Percentiles rank a stretch among this genome's conserved stretches.
phyloP scores from a whole-genome alignment of 805 yeast species.

The Spathaspora hagerdaliae region DNA sequence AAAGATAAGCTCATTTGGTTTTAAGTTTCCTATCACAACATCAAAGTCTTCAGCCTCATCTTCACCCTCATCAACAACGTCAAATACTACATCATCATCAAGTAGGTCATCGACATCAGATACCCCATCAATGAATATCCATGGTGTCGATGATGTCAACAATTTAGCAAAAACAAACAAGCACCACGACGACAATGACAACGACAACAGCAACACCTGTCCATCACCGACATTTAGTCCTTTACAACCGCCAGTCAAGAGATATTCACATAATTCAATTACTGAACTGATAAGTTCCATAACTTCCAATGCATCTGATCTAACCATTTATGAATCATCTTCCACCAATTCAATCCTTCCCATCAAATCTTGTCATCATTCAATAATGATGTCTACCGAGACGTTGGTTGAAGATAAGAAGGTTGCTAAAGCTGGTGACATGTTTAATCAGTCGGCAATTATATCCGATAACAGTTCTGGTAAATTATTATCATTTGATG shows the following conservation, averaged over 20 bases:
- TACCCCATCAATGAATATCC: too few relatives aligned
- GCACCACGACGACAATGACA: too few relatives aligned
- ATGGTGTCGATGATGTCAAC: too few relatives aligned
- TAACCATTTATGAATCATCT: constrained; percentile 11
- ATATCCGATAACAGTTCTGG: constrained; percentile 5
- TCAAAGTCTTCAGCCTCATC: too few relatives aligned
- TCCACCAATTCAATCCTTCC: not conserved
- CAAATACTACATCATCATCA: not conserved
- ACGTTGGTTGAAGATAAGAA: constrained; percentile 26
- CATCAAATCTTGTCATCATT: constrained; percentile 1
- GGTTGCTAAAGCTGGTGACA: not conserved
- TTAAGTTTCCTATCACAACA: too few relatives aligned
- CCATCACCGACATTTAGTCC: too few relatives aligned
- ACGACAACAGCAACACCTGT: too few relatives aligned
- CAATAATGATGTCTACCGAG: constrained; percentile 21
- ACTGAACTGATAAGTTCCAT: constrained; percentile 25
- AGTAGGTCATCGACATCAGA: not conserved
- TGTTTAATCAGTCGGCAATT: constrained; percentile 5
- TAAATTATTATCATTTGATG: constrained; percentile 5
- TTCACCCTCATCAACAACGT: not conserved
- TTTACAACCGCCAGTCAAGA: not conserved
- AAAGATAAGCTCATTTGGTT: too few relatives aligned
- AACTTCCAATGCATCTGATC: constrained; percentile 24
- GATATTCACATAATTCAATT: not conserved
- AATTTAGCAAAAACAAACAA: too few relatives aligned